These are phyloP conservation scores for Lunularia cruciata DNA, from an alignment of 225 moss, liverwort and hornwort species.

Conservation along the genomic window DNA sequence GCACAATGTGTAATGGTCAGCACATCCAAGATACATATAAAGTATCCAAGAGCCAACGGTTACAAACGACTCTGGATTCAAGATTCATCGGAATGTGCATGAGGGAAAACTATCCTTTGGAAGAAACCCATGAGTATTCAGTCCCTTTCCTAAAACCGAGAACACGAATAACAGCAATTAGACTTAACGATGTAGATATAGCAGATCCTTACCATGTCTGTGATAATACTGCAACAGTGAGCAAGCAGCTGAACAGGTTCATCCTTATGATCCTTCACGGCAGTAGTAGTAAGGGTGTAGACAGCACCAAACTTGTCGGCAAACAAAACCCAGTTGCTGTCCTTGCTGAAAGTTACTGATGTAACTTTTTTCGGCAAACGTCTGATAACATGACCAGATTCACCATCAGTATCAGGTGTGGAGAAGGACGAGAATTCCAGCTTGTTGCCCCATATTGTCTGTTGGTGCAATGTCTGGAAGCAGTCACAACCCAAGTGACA, in stretches of 20 bases:
- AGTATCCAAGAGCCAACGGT: not conserved
- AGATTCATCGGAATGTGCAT: too few species aligned
- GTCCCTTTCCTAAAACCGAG: too few species aligned
- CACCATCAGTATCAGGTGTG: too few species aligned
- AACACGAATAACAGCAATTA: too few species aligned
- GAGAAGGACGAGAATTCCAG: too few species aligned
- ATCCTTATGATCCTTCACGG: conserved; percentile 29
- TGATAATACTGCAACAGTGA: conserved; percentile 98
- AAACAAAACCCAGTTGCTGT: conserved; percentile 86
- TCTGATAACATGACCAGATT: conserved; percentile 46
- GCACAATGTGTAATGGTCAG: not conserved
- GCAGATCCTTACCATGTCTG: conserved; percentile 69
- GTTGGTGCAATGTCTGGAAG: too few species aligned
- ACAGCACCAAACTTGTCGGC: conserved; percentile 98
- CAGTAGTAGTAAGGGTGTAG: conserved; percentile 70
- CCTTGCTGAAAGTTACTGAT: conserved; percentile 77
- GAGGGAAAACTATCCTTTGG: too few species aligned
- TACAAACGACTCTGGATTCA: not conserved
- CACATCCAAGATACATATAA: not conserved
- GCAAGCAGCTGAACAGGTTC: conserved; percentile 79
- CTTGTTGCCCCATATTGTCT: too few species aligned
- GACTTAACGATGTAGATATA: too few species aligned
- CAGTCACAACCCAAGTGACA: too few species aligned
- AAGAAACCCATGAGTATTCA: too few species aligned
- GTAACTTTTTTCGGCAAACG: conserved; percentile 86